Conservation (phyloP, 176 grass and related monocot genomes). For the Pharus latifolius region DNA sequence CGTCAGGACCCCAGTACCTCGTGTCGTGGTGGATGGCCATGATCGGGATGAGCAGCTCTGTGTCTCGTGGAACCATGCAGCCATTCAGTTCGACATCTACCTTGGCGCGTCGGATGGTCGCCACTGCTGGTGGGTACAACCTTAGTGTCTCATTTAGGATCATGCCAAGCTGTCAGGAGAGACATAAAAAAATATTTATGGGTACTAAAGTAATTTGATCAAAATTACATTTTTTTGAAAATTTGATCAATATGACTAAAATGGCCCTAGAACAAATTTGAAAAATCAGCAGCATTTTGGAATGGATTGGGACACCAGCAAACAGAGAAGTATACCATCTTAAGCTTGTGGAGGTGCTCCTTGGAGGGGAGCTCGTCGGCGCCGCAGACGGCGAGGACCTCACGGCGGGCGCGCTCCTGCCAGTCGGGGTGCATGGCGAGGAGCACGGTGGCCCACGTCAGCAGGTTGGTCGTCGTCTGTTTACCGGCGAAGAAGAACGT, state of each 20-base stretch:
- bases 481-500: slow-evolving; percentile 99
- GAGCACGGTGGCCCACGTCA: slow-evolving; percentile 83
- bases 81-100: slow-evolving; percentile 39
- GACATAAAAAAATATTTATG: neutral
- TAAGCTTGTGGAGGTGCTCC: slow-evolving; percentile 70
- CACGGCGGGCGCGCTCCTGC: slow-evolving; percentile 64
- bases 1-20: slow-evolving; percentile 41
- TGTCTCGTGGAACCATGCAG: slow-evolving; percentile 45
- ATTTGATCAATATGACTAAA: neutral
- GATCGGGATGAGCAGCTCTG: slow-evolving; percentile 68
- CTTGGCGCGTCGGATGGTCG: slow-evolving; percentile 70
- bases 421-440: slow-evolving; percentile 94
- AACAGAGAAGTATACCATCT: slow-evolving; percentile 33
- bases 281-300: neutral
- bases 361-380: slow-evolving; percentile 42
- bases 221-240: too few relatives aligned
- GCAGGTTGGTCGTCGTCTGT: slow-evolving; percentile 85
- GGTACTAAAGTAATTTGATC: too few relatives aligned
- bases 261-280: neutral
- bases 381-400: slow-evolving; percentile 68
- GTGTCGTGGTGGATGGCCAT: slow-evolving; percentile 78
- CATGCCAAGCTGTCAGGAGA: slow-evolving; percentile 51
- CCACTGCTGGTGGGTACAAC: slow-evolving; percentile 75
- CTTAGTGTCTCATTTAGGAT: slow-evolving; percentile 71
- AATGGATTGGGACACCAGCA: neutral